Conservation (phyloP, 2,329 filamentous ascomycete genomes). For the Shiraia bambusicola region DNA sequence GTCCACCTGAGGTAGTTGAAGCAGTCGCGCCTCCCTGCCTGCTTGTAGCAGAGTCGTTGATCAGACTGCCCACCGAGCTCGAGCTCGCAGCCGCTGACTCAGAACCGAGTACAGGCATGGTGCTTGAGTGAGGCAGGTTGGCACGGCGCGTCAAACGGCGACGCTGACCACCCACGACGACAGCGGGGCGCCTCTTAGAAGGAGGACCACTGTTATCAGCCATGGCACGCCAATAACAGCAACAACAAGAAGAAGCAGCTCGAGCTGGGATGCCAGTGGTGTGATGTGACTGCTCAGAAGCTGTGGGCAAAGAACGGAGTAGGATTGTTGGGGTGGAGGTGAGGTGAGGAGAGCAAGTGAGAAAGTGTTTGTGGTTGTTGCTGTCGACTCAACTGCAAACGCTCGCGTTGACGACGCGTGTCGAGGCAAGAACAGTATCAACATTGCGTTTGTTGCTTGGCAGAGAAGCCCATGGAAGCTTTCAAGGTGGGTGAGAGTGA, state of each 20-base stretch:
- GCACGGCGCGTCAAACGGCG: conserved; percentile 23
- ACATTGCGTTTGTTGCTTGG: conserved; percentile 7
- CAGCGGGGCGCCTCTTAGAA: conserved; percentile 6
- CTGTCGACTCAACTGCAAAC: conserved; percentile 18
- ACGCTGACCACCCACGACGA: conserved; percentile 17
- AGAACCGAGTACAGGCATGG: conserved; percentile 13
- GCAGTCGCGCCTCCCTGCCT: conserved; percentile 6
- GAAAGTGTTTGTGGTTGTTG: conserved; percentile 6
- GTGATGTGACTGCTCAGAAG: background rate
- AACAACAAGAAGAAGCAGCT: background rate
- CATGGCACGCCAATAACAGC: conserved; percentile 4
- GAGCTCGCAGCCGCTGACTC: conserved; percentile 5
- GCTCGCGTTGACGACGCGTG: conserved; percentile 3
- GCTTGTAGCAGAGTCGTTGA: conserved; percentile 3
- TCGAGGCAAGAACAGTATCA: conserved; percentile 11
- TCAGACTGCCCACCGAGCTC: conserved; percentile 6
- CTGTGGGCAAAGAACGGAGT: background rate
- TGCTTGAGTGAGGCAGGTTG: conserved; percentile 16
- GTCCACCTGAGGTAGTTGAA: background rate
- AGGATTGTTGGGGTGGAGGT: background rate
- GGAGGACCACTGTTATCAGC: conserved; percentile 3
- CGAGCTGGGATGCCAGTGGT: background rate
- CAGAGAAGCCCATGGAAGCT: no score
- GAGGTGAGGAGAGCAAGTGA: background rate
- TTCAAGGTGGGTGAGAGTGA: conserved; percentile 1